These are phyloP conservation scores for Saposhnikovia divaricata DNA, from an alignment of 129 eudicot genomes.

Conservation along the genomic window DNA sequence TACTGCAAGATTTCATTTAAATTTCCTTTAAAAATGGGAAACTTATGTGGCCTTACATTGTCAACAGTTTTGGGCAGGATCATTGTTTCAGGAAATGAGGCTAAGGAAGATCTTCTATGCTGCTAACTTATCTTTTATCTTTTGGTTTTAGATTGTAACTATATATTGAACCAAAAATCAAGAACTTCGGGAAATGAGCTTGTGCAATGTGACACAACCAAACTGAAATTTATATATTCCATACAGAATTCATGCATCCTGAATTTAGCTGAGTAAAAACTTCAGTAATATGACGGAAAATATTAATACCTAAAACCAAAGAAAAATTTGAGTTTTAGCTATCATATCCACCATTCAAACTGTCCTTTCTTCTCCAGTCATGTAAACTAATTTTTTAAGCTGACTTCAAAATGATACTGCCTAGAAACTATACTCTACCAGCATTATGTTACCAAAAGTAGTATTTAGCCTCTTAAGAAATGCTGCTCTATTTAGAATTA, in stretches of 20 bases:
- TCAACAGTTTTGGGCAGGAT: neutral
- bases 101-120: neutral
- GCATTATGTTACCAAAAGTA: constrained; percentile 1
- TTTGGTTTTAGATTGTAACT: neutral
- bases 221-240: neutral
- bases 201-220: neutral
- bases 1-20: neutral
- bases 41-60: neutral
- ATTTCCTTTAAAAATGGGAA: neutral
- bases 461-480: constrained; percentile 5
- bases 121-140: neutral
- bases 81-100: neutral
- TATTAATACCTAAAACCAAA: neutral
- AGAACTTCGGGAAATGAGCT: neutral
- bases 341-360: neutral
- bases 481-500: neutral
- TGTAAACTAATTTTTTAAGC: neutral
- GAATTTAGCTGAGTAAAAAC: neutral
- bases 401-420: neutral
- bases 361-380: neutral
- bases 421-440: neutral
- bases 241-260: neutral
- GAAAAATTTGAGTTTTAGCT: neutral
- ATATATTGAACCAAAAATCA: neutral
- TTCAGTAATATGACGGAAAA: neutral